Conservation (phyloP, 371 early-diverging fungal species). For the Dichotomocladium elegans region DNA sequence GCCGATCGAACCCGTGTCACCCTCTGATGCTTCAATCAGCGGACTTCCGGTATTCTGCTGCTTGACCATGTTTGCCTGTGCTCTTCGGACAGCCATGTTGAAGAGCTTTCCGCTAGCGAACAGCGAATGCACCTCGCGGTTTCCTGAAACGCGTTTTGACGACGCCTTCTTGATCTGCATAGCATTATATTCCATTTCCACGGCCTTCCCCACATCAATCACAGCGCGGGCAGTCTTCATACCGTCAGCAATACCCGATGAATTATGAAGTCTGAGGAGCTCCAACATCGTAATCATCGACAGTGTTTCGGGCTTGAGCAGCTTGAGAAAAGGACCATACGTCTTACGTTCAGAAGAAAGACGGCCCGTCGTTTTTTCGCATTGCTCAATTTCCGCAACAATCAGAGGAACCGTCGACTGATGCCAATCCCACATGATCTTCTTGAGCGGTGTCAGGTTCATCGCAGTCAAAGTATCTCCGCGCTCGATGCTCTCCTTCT, state of each 20-base stretch:
- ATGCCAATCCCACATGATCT: slow-evolving; percentile 76
- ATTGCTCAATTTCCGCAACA: slow-evolving; percentile 54
- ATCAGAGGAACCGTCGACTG: slow-evolving; percentile 65
- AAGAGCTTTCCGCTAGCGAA: slow-evolving; percentile 73
- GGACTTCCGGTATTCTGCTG: slow-evolving; percentile 28
- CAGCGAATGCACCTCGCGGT: slow-evolving; percentile 54
- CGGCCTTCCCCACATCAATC: slow-evolving; percentile 68
- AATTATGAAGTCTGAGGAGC: slow-evolving; percentile 63
- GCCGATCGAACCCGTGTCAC: slow-evolving; percentile 27
- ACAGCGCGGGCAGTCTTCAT: slow-evolving; percentile 64
- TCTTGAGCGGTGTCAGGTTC: slow-evolving; percentile 51
- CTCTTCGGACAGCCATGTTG: slow-evolving; percentile 73
- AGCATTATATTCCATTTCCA: slow-evolving; percentile 85
- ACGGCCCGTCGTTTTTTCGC: slow-evolving; percentile 27
- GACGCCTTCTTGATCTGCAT: slow-evolving; percentile 60
- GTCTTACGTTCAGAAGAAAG: slow-evolving; percentile 31
- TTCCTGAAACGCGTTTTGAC: slow-evolving; percentile 18
- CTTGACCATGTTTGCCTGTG: slow-evolving; percentile 54
- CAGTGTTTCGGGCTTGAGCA: slow-evolving; percentile 73
- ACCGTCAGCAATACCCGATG: slow-evolving; percentile 58
- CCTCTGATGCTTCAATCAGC: slow-evolving; percentile 12
- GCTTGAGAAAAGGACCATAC: slow-evolving; percentile 72
- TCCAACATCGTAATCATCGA: slow-evolving; percentile 86
- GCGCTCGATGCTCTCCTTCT: slow-evolving; percentile 49
- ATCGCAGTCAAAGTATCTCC: slow-evolving; percentile 52